These are phyloP conservation scores for Eutrema heterophyllum DNA, from an alignment of 345 rosid genomes.

Conservation along the genomic window DNA sequence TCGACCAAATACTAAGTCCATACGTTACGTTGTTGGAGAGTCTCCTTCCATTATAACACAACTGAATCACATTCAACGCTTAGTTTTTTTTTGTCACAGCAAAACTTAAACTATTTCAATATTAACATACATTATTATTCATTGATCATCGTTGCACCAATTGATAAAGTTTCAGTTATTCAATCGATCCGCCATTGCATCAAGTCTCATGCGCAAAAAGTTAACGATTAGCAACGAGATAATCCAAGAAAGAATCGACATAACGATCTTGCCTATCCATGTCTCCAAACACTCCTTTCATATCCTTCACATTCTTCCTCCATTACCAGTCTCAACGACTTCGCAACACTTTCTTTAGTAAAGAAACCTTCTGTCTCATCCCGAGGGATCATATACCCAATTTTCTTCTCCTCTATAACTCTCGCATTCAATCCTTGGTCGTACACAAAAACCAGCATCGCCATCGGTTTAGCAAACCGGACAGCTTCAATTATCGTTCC, in stretches of 20 bases:
- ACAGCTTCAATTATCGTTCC: constrained; percentile 30
- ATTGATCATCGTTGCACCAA: too few relatives aligned
- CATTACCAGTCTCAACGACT: constrained; percentile 32
- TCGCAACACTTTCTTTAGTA: constrained; percentile 27
- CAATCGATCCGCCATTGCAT: too few relatives aligned
- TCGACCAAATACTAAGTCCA: too few relatives aligned
- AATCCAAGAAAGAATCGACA: constrained; percentile 2
- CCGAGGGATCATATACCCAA: constrained; percentile 29
- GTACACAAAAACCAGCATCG: constrained; percentile 2
- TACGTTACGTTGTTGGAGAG: too few relatives aligned
- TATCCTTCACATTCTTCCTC: constrained; percentile 35
- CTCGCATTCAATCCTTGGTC: constrained; percentile 40
- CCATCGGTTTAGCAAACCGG: constrained; percentile 26
- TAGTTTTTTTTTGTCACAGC: too few relatives aligned
- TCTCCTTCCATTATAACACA: too few relatives aligned
- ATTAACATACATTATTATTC: too few relatives aligned
- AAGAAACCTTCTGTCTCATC: constrained; percentile 28
- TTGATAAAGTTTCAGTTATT: too few relatives aligned
- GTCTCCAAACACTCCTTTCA: constrained; percentile 25
- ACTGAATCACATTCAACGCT: too few relatives aligned
- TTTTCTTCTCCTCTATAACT: constrained; percentile 19
- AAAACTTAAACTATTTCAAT: too few relatives aligned
- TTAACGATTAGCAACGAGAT: constrained; percentile 6
- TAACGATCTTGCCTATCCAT: constrained; percentile 20
- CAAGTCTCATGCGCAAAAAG: too few relatives aligned